Percentiles rank a stretch among this genome's conserved stretches.
Evolutionary conservation across 2,329 filamentous ascomycete species (phyloP).

Genomic region (Penicillium sp.): DNA sequence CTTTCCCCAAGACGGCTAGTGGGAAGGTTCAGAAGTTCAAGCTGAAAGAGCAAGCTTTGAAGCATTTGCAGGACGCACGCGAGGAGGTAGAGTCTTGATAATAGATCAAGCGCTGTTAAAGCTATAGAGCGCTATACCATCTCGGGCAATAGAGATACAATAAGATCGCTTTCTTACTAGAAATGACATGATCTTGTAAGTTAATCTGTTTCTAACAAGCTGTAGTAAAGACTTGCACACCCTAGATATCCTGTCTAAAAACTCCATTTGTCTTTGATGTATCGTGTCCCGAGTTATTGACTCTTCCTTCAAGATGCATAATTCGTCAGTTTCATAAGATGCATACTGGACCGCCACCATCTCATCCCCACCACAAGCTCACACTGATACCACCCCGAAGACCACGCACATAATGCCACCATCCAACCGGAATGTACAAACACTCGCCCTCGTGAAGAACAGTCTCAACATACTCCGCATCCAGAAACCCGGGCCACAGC

Average conservation of each 20-base stretch:
- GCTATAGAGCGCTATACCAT: too few relatives aligned
- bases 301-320: background rate
- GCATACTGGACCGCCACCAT: too few relatives aligned
- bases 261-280: too few relatives aligned
- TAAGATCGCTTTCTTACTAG: too few relatives aligned
- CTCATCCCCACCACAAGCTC: conserved; percentile 86
- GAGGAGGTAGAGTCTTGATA: background rate
- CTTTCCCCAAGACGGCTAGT: conserved; percentile 91
- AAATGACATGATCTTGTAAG: too few relatives aligned
- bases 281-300: too few relatives aligned
- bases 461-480: conserved; percentile 64
- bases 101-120: too few relatives aligned
- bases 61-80: conserved; percentile 36
- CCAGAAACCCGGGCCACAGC: conserved; percentile 51
- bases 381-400: conserved; percentile 86
- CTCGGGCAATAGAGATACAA: too few relatives aligned
- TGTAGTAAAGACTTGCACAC: too few relatives aligned
- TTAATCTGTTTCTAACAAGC: too few relatives aligned
- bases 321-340: background rate
- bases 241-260: too few relatives aligned
- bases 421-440: conserved; percentile 84
- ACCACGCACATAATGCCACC: conserved; percentile 96
- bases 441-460: conserved; percentile 76
- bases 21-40: conserved; percentile 97
- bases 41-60: conserved; percentile 60